A percentile compares a stretch with the other conserved stretches of the same genome.
Evolutionary conservation across 176 grass and related monocot species (phyloP).

Genomic region (Avena insularis): DNA sequence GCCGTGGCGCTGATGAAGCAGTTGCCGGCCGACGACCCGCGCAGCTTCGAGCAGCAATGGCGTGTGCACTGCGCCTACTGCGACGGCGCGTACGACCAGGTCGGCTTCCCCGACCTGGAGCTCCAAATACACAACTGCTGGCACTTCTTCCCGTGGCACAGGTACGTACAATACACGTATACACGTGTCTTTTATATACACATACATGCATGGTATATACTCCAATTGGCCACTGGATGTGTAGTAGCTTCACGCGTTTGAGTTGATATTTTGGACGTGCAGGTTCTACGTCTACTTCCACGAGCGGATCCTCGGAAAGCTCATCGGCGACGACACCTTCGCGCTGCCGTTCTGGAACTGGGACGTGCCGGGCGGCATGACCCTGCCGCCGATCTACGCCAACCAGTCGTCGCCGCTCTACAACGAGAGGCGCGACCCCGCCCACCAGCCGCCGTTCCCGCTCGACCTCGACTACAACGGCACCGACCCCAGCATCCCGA

Average conservation of each 20-base stretch:
- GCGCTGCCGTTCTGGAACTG: conserved; percentile 88
- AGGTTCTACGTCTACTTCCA: conserved; percentile 71
- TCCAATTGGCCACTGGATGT: no score
- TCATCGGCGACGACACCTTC: conserved; percentile 77
- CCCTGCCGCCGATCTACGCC: conserved; percentile 60
- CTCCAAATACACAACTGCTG: conserved; percentile 66
- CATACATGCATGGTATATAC: background rate
- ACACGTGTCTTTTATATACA: background rate
- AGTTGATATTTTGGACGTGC: background rate
- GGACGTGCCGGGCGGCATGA: conserved; percentile 70
- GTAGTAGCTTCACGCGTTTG: no score
- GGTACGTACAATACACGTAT: conserved; percentile 21
- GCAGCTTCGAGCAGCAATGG: conserved; percentile 77
- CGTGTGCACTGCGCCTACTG: conserved; percentile 52
- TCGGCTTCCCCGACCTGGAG: conserved; percentile 57
- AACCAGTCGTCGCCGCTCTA: conserved; percentile 52
- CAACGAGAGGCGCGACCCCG: conserved; percentile 43
- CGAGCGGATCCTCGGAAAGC: conserved; percentile 75
- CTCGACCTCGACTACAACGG: background rate
- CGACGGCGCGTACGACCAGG: conserved; percentile 23
- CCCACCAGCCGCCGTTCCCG: conserved; percentile 57
- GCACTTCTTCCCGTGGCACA: conserved; percentile 89
- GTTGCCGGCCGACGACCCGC: conserved; percentile 71
- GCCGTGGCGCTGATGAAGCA: conserved; percentile 70
- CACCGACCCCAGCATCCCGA: conserved; percentile 29